These are phyloP conservation scores for Leptographium radiaticola DNA, from an alignment of 2,329 filamentous ascomycete species.

Conservation along the genomic window DNA sequence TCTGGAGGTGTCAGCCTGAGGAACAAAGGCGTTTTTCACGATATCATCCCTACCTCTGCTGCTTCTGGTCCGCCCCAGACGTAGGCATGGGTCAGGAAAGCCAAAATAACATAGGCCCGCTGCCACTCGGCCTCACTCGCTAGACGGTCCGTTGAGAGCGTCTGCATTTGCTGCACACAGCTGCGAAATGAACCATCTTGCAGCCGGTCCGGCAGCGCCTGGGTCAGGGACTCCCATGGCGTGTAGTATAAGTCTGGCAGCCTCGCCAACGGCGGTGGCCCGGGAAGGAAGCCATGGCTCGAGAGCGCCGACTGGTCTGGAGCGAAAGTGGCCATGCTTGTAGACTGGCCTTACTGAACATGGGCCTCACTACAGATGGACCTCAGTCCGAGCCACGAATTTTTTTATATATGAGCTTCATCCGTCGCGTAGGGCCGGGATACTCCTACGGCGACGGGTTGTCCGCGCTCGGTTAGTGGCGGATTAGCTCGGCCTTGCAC, in stretches of 20 bases:
- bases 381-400: no score
- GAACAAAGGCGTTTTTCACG: no score
- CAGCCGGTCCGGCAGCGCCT: constrained; percentile 55
- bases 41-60: constrained; percentile 41
- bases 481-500: no score
- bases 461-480: no score
- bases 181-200: constrained; percentile 49
- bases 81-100: constrained; percentile 72
- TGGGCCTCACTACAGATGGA: no score
- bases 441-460: no score
- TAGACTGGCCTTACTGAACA: no score
- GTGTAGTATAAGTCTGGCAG: constrained; percentile 63
- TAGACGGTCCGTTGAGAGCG: constrained; percentile 55
- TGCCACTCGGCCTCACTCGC: constrained; percentile 60
- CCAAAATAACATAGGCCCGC: constrained; percentile 65
- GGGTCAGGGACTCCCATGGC: constrained; percentile 62
- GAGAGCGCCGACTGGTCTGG: no score
- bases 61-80: constrained; percentile 76
- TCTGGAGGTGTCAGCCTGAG: constrained; percentile 1
- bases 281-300: constrained; percentile 60
- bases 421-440: no score
- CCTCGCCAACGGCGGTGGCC: constrained; percentile 48
- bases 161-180: constrained; percentile 51
- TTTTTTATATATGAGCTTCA: no score
- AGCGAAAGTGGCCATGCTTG: no score